Base-by-base conservation (phyloP, 257 asterid species). In the Ajuga chamaepitys region DNA sequence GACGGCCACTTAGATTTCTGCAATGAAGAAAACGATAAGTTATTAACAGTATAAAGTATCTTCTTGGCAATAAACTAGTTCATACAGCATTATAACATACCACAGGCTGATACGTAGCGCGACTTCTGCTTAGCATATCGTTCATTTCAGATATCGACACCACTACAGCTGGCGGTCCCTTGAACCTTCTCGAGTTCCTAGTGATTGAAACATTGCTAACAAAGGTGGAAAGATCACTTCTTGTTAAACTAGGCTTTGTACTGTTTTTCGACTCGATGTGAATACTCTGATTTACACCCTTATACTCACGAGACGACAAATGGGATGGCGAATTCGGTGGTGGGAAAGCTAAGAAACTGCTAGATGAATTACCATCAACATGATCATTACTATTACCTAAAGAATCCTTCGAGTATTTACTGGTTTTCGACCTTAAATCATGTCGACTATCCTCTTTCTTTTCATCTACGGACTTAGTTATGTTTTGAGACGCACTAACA, bases 81-180 rank as follows among this genome's bases (percentile, higher is more conserved):
- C 18, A 12, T 3, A 20, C 1, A 61, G n/a, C 3, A 37, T 2
- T 24, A 45, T 2, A 10, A 44, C 70, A 47, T 85, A 89, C 97
- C 91, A 16, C 35, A 7, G 82, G 37, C 51, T 59, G 68, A 50
- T 63, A 74, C 2, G 85, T 77, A 9, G 56, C 52, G 16, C 63
- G 84, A 44, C 80, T 83, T 70, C 63, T 74, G n/a, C 44, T 68
- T 75, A 88, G 68, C 77, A 86, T 65, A 59, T 78, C 53, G 52
- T 76, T 80, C 95, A 89, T 82, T 61, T 74, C 77, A 16, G 79
- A 54, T 71, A 86, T 75, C 17, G 97, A 64, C 46, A 85, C 76
- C 6, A 79, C 86, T 18, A 67, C 67, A 35, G 70, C 65, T 48
- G 77, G 77, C 21, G 76, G 75, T 45, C 80, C 78, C 67, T 80